Percentiles rank a stretch among this genome's conserved stretches.
Conservation (phyloP, 495 filamentous ascomycete genomes). For the Penicillium samsonianum region DNA sequence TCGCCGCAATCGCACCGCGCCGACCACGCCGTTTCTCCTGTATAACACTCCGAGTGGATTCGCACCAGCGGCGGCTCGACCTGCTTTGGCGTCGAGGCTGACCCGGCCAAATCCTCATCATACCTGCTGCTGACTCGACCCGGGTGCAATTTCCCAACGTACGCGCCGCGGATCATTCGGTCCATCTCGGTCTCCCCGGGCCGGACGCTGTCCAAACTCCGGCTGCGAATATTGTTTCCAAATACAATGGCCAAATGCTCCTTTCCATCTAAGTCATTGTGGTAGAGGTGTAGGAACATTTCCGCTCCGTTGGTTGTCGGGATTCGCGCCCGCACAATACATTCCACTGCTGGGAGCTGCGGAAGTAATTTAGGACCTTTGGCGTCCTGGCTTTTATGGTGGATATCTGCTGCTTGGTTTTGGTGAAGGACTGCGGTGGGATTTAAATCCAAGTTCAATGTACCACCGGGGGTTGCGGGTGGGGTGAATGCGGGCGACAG, state of each 20-base stretch:
- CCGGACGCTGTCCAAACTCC: conserved; percentile 72
- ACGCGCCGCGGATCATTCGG: conserved; percentile 92
- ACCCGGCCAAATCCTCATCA: conserved; percentile 35
- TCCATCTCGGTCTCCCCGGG: conserved; percentile 95
- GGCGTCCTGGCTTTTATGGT: conserved; percentile 42
- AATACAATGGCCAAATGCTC: conserved; percentile 99
- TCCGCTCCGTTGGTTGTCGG: conserved; percentile 86
- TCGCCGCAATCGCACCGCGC: conserved; percentile 97
- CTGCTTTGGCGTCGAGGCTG: conserved; percentile 14
- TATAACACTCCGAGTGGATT: conserved; percentile 99
- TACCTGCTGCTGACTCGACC: conserved; percentile 73
- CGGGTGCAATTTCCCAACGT: conserved; percentile 83
- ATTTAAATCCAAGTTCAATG: conserved; percentile 43
- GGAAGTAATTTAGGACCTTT: conserved; percentile 68
- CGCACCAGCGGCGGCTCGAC: conserved; percentile 69
- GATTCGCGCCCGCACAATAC: conserved; percentile 80
- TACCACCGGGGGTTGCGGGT: conserved; percentile 69
- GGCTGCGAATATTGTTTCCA: conserved; percentile 77
- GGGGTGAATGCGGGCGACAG: conserved; percentile 80
- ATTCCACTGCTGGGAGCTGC: conserved; percentile 71
- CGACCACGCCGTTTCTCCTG: conserved; percentile 96
- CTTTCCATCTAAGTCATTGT: conserved; percentile 89
- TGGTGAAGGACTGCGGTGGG: conserved; percentile 43
- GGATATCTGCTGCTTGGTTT: conserved; percentile 27
- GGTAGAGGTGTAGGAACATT: conserved; percentile 96